phyloP scores from a whole-genome alignment of 495 filamentous ascomycete genomes.

The Penicillium pancosmium region DNA sequence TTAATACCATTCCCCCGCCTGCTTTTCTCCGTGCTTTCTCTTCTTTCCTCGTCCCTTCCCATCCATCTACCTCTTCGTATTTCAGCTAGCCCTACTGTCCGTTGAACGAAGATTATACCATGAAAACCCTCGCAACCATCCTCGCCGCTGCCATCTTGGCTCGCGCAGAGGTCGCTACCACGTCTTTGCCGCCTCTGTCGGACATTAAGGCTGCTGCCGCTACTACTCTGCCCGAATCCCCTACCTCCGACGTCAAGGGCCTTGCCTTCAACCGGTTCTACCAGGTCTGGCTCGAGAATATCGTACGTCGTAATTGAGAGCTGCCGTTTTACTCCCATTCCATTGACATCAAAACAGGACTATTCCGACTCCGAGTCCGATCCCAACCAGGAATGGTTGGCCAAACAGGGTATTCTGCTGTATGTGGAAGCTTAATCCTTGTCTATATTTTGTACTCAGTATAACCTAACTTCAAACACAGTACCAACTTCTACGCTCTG shows the following conservation, averaged over 20 bases:
- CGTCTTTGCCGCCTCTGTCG: constrained; percentile 30
- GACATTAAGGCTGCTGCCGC: constrained; percentile 36
- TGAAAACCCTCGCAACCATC: constrained; percentile 30
- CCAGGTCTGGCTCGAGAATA: constrained; percentile 75
- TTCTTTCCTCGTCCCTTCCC: not conserved
- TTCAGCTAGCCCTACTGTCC: no score
- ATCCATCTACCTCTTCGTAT: not conserved
- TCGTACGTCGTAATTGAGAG: constrained; percentile 41
- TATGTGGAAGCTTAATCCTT: constrained; percentile 6
- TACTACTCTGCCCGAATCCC: constrained; percentile 40
- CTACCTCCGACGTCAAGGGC: constrained; percentile 61
- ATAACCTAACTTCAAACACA: constrained; percentile 2
- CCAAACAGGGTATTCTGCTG: constrained; percentile 62
- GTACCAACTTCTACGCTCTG: constrained; percentile 61
- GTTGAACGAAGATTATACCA: constrained; percentile 10
- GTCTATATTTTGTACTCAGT: not conserved
- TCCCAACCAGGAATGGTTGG: constrained; percentile 56
- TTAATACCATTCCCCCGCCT: no score
- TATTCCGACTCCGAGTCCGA: constrained; percentile 53
- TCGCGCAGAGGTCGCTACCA: constrained; percentile 28
- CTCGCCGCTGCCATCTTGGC: constrained; percentile 27
- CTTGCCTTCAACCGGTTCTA: constrained; percentile 67
- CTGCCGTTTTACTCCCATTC: not conserved
- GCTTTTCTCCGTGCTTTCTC: no score
- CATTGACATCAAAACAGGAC: constrained; percentile 43